phyloP scores from a whole-genome alignment of 805 yeast genomes.

The Jamesozyma spencerorum region DNA sequence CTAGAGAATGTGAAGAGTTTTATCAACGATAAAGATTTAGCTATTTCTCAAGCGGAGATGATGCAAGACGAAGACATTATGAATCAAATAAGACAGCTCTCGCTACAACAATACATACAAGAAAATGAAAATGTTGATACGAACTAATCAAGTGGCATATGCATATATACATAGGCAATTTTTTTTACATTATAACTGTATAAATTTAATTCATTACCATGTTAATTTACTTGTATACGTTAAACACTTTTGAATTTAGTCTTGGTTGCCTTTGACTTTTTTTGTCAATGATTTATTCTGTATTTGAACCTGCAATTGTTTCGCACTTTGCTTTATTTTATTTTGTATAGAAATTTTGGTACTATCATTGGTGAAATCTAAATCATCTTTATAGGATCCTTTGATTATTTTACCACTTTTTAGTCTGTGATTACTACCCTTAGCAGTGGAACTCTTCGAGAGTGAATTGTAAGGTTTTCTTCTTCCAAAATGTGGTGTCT shows the following conservation, averaged over 20 bases:
- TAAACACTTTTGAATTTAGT: neutral
- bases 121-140: conserved; percentile 13
- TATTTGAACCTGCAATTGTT: conserved; percentile 4
- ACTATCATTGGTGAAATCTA: neutral
- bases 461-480: conserved; percentile 5
- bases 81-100: conserved; percentile 26
- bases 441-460: neutral
- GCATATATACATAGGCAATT: neutral
- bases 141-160: neutral
- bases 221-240: no score
- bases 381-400: neutral
- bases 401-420: conserved; percentile 4
- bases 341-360: conserved; percentile 1
- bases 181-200: neutral
- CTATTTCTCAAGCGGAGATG: conserved; percentile 18
- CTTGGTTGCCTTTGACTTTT: neutral
- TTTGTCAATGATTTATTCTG: neutral
- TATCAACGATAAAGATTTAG: conserved; percentile 27
- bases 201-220: neutral
- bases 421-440: neutral
- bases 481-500: conserved; percentile 5
- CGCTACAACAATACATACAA: conserved; percentile 25
- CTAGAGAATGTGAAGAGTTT: conserved; percentile 30
- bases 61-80: conserved; percentile 28
- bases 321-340: conserved; percentile 6